Conservation (phyloP, 306 rosid genomes). For the Acacia acuminata region DNA sequence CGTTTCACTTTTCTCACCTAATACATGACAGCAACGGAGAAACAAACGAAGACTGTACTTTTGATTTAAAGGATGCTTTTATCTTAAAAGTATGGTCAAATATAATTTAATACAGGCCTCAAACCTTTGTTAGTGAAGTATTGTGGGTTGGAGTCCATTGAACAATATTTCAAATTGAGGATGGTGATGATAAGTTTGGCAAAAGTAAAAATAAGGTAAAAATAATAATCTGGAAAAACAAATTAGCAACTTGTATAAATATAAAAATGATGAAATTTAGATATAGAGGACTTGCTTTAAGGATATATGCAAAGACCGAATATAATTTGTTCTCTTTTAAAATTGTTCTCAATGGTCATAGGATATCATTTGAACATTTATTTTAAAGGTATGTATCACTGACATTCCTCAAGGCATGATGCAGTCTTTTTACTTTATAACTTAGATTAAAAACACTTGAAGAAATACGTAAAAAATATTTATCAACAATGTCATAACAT, state of each 20-base stretch:
- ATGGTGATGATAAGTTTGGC: neutral
- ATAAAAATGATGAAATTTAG: neutral
- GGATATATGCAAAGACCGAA: neutral
- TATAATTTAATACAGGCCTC: neutral
- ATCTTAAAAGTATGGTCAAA: neutral
- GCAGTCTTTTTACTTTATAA: neutral
- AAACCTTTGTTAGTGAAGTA: neutral
- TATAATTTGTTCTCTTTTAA: neutral
- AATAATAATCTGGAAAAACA: neutral
- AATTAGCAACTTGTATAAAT: too few species aligned
- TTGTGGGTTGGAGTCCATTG: neutral
- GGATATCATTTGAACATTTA: neutral
- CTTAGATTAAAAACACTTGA: neutral
- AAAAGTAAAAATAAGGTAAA: neutral
- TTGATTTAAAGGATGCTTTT: neutral
- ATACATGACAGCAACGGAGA: too few species aligned
- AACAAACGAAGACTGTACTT: too few species aligned
- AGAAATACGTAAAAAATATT: neutral
- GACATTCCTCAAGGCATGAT: neutral
- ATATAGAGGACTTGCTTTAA: neutral
- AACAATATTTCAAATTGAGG: neutral
- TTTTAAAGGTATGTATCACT: neutral
- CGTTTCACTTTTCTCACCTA: neutral
- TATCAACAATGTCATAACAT: neutral
- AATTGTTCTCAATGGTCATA: neutral